Base-by-base conservation (phyloP, 1,284 basidiomycete genomes). In the Gymnopus androsaceus region DNA sequence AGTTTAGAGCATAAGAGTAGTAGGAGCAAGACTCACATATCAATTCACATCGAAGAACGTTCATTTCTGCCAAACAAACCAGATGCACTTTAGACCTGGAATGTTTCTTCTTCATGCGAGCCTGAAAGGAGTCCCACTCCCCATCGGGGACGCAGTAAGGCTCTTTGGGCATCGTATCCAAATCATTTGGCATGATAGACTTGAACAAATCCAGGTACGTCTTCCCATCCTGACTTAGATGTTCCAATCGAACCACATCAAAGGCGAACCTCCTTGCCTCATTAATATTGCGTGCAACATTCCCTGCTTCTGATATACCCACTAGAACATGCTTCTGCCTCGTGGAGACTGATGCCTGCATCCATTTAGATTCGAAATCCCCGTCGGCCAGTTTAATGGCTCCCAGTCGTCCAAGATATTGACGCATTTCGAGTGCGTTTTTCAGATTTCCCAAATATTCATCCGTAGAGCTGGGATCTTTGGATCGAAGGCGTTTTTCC, bases 11-110 rank as follows among this genome's bases (percentile, higher is more conserved):
- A 17, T 14, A 51, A 11, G 14, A 9, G 17, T 37, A 15, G 36
- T n/a, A n/a, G n/a, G n/a, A n/a, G 14, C 5, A 27, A 17, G n/a
- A 46, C 47, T 31, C 45, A 56, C 57, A 58, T 14, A 62, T 62
- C 2, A 62, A 37, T 51, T 62, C 59, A 1, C 54, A 60, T 28
- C 61, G 38, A 28, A 62, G 44, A 23, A 60, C 38, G 12, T 60
- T 7, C 44, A 53, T 48, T 28, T 50, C 42, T 23, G 30, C 37
- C 17, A 57, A 33, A 21, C 28, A 38, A 9, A 50, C 7, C 41
- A 55, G 56, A 17, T 54, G 55, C 4, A 51, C 2, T 25, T 56
- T 54, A 19, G 17, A 19, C 19, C 7, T 11, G 19, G 36, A 30
- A 8, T 46, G 36, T 1, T 38, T 40, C n/a, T 37, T 19, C 25